These are phyloP conservation scores for Melanomma pulvis-pyrius DNA, from an alignment of 495 filamentous ascomycete species.

Conservation along the genomic window DNA sequence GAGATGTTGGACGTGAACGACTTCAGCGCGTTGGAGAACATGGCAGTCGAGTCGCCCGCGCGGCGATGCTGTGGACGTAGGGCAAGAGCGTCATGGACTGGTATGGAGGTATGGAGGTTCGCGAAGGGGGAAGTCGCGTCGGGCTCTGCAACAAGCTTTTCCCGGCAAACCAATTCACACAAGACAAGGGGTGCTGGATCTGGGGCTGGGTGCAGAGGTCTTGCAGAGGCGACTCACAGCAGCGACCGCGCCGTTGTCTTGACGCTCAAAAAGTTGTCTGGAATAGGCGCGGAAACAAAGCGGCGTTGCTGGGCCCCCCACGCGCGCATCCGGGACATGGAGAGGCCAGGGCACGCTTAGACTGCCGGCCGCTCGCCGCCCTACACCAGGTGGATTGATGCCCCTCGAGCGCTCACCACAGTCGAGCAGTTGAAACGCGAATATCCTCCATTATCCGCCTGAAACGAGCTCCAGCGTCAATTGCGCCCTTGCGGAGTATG, in stretches of 20 bases:
- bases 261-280: background rate
- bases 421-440: background rate
- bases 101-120: background rate
- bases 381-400: no score
- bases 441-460: constrained; percentile 19
- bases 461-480: background rate
- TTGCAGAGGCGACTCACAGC: background rate
- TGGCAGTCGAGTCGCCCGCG: constrained; percentile 47
- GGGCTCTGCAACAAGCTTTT: background rate
- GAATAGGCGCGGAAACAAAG: constrained; percentile 5
- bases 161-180: background rate
- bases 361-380: background rate
- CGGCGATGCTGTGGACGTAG: constrained; percentile 1
- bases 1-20: constrained; percentile 90
- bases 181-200: background rate
- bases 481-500: constrained; percentile 3
- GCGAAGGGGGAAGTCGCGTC: background rate
- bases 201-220: background rate
- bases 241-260: background rate
- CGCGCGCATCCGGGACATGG: background rate
- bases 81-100: constrained; percentile 5
- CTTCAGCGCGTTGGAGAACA: constrained; percentile 92
- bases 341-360: background rate
- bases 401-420: no score
- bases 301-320: constrained; percentile 7